phyloP scores from a whole-genome alignment of 2,329 filamentous ascomycete species.

The Aspergillus quadrilineatus region DNA sequence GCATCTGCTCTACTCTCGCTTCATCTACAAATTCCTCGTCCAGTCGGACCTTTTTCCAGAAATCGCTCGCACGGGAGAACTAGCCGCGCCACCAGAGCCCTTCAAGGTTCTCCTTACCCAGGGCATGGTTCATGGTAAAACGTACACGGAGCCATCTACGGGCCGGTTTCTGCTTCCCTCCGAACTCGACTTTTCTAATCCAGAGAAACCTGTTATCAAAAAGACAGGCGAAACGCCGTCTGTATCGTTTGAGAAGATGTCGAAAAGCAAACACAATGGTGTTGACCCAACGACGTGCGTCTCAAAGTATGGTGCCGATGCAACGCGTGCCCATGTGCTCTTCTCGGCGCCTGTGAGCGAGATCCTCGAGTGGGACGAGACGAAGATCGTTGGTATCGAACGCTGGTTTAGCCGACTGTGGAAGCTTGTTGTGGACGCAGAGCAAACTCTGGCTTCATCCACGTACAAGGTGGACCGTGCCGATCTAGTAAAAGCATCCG shows the following conservation, averaged over 20 bases:
- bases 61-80: constrained; percentile 35
- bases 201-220: constrained; percentile 59
- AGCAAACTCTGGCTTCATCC: constrained; percentile 24
- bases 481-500: constrained; percentile 19
- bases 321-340: constrained; percentile 80
- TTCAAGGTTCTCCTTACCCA: constrained; percentile 82
- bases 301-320: constrained; percentile 74
- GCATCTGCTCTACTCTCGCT: constrained; percentile 83
- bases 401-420: constrained; percentile 73
- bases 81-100: constrained; percentile 60
- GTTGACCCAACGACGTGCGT: constrained; percentile 77
- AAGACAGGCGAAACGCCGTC: constrained; percentile 59
- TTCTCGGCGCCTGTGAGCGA: constrained; percentile 85
- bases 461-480: constrained; percentile 25
- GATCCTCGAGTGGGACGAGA: constrained; percentile 82
- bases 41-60: constrained; percentile 43
- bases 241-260: constrained; percentile 85
- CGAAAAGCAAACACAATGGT: constrained; percentile 90
- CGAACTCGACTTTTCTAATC: constrained; percentile 66
- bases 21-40: constrained; percentile 84
- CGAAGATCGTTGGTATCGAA: constrained; percentile 76
- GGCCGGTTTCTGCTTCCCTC: constrained; percentile 74
- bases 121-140: constrained; percentile 90
- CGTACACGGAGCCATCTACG: constrained; percentile 70
- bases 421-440: constrained; percentile 52